Percentiles rank a stretch among this genome's conserved stretches.
Evolutionary conservation across 225 moss, liverwort and hornwort species (phyloP).

Genomic region (Ulota crispa): DNA sequence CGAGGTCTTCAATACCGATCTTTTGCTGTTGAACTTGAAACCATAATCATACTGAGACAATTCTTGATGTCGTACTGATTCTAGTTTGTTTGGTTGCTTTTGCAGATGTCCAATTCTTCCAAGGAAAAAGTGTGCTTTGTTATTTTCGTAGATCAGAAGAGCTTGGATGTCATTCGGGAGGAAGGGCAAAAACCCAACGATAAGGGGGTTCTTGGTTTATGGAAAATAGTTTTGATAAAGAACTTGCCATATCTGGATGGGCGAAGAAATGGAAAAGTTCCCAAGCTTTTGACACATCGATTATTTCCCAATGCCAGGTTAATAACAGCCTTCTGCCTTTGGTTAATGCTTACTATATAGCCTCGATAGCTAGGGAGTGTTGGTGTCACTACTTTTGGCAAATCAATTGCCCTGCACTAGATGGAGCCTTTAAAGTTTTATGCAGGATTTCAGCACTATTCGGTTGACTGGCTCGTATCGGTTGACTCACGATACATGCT

Average conservation of each 20-base stretch:
- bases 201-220: slow-evolving; percentile 74
- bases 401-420: background rate
- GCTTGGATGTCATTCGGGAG: slow-evolving; percentile 68
- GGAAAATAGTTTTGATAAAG: slow-evolving; percentile 77
- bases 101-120: slow-evolving; percentile 76
- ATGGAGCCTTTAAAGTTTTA: background rate
- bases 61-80: background rate
- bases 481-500: background rate
- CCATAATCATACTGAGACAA: background rate
- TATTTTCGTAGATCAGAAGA: slow-evolving; percentile 94
- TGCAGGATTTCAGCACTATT: background rate
- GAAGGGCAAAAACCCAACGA: slow-evolving; percentile 65
- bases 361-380: background rate
- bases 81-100: background rate
- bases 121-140: slow-evolving; percentile 88
- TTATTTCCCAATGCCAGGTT: slow-evolving; percentile 92
- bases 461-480: background rate
- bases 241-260: slow-evolving; percentile 78
- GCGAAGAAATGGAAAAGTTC: slow-evolving; percentile 90
- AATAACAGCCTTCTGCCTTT: background rate
- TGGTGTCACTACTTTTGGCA: background rate
- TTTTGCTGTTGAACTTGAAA: background rate
- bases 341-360: slow-evolving; percentile 6
- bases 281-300: slow-evolving; percentile 89
- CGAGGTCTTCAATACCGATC: background rate